These are phyloP conservation scores for Ampelomyces quisqualis DNA, from an alignment of 2,329 filamentous ascomycete species.

Conservation along the genomic window DNA sequence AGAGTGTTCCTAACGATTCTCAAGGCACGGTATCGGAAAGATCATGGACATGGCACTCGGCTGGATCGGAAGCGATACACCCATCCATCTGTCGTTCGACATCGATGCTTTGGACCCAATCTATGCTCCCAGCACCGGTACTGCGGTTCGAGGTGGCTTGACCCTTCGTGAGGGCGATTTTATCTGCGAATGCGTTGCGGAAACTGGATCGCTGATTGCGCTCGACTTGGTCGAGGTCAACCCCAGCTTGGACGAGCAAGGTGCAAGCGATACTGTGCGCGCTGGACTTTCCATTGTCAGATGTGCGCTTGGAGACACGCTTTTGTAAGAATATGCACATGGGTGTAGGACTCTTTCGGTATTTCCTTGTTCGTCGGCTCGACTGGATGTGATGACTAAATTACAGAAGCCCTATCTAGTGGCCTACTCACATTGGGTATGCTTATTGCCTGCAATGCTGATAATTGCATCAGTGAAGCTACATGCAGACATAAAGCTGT, in stretches of 20 bases:
- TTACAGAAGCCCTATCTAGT: too few species aligned
- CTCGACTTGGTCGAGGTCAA: slow-evolving; percentile 60
- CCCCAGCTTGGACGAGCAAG: slow-evolving; percentile 53
- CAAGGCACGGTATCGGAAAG: slow-evolving; percentile 84
- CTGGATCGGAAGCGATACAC: slow-evolving; percentile 90
- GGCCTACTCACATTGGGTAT: too few species aligned
- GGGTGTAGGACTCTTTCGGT: background rate
- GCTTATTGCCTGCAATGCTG: too few species aligned
- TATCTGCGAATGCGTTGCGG: slow-evolving; percentile 73
- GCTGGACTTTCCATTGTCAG: slow-evolving; percentile 89
- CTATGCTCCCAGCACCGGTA: slow-evolving; percentile 95
- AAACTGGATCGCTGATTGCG: slow-evolving; percentile 58
- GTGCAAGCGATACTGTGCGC: slow-evolving; percentile 81
- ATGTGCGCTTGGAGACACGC: slow-evolving; percentile 86
- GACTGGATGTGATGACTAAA: too few species aligned
- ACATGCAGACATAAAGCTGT: too few species aligned
- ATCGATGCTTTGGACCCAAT: slow-evolving; percentile 94
- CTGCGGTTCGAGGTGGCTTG: slow-evolving; percentile 87
- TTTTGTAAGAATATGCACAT: slow-evolving; percentile 58
- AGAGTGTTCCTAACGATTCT: background rate
- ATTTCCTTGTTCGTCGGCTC: too few species aligned
- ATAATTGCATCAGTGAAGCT: too few species aligned
- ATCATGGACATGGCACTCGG: slow-evolving; percentile 98
- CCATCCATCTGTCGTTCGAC: slow-evolving; percentile 96
- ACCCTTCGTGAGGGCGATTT: slow-evolving; percentile 95